Evolutionary conservation across 78 protist genomes (phyloP).

Genomic region (Carpediemonas membranifera): DNA sequence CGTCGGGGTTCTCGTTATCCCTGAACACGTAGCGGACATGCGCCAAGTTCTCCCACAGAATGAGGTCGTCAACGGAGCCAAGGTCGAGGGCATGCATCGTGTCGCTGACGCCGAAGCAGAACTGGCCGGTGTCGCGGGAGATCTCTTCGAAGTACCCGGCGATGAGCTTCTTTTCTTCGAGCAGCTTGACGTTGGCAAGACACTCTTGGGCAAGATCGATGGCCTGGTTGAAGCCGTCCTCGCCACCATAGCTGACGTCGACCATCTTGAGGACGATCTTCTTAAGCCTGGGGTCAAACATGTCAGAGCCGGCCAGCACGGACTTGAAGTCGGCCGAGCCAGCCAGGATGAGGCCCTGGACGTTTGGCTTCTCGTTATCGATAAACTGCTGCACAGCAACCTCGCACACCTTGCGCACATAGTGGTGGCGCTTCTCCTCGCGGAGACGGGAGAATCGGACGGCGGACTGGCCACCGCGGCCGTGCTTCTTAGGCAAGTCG

Average conservation of each 20-base stretch:
- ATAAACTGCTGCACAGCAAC: slow-evolving; percentile 77
- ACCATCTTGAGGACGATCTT: slow-evolving; percentile 68
- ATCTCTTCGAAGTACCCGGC: slow-evolving; percentile 89
- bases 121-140: slow-evolving; percentile 85
- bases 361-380: slow-evolving; percentile 82
- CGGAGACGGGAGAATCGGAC: slow-evolving; percentile 97
- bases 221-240: slow-evolving; percentile 98
- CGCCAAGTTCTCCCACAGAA: slow-evolving; percentile 82
- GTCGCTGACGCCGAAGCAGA: slow-evolving; percentile 7
- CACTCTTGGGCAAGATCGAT: slow-evolving; percentile 84
- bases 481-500: slow-evolving; percentile 99
- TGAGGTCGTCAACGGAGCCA: slow-evolving; percentile 81
- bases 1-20: no score
- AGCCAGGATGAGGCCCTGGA: slow-evolving; percentile 88
- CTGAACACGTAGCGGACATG: not conserved
- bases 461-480: slow-evolving; percentile 97
- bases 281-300: slow-evolving; percentile 86
- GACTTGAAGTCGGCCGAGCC: slow-evolving; percentile 98
- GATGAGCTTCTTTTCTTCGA: slow-evolving; percentile 92
- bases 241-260: slow-evolving; percentile 65
- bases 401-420: slow-evolving; percentile 90
- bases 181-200: slow-evolving; percentile 79
- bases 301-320: slow-evolving; percentile 55
- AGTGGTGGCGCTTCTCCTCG: slow-evolving; percentile 91
- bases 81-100: slow-evolving; percentile 63